Evolutionary conservation across 805 yeast species (phyloP).

Genomic region (Ascoidea asiatica): DNA sequence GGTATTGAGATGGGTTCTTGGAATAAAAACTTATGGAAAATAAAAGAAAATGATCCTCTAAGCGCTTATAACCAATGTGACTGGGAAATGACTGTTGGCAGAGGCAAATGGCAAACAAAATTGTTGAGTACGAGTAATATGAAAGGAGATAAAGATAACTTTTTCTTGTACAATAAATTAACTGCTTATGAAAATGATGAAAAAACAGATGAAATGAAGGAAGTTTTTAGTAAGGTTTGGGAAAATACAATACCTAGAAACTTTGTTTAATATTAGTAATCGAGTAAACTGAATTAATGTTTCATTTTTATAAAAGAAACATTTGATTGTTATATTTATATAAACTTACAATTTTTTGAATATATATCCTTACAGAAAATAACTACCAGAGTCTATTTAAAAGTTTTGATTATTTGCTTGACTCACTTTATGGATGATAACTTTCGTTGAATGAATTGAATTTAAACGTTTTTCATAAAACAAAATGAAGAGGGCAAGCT

Average conservation of each 20-base stretch:
- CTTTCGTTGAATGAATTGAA: too few species aligned
- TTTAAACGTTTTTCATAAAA: too few species aligned
- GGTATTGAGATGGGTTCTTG: conserved; percentile 27
- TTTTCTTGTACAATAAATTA: conserved; percentile 19
- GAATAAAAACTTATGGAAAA: conserved; percentile 25
- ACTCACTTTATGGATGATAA: too few species aligned
- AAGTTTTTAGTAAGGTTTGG: conserved; percentile 22
- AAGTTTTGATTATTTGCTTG: too few species aligned
- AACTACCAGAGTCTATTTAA: too few species aligned
- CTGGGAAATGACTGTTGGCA: conserved; percentile 28
- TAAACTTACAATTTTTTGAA: too few species aligned
- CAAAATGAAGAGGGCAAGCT: too few species aligned
- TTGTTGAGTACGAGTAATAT: conserved; percentile 19
- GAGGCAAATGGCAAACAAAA: conserved; percentile 26
- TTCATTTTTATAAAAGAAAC: too few species aligned
- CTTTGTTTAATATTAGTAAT: conserved; percentile 19
- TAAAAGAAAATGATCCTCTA: conserved; percentile 24
- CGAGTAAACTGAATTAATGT: too few species aligned
- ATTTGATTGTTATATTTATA: too few species aligned
- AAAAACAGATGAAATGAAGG: background rate
- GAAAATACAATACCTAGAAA: conserved; percentile 21
- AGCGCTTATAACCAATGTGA: conserved; percentile 24
- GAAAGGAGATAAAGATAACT: conserved; percentile 19
- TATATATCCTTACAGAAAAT: too few species aligned
- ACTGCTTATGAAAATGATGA: conserved; percentile 22